These are phyloP conservation scores for Lavandula angustifolia DNA, from an alignment of 257 asterid genomes.

Conservation along the genomic window DNA sequence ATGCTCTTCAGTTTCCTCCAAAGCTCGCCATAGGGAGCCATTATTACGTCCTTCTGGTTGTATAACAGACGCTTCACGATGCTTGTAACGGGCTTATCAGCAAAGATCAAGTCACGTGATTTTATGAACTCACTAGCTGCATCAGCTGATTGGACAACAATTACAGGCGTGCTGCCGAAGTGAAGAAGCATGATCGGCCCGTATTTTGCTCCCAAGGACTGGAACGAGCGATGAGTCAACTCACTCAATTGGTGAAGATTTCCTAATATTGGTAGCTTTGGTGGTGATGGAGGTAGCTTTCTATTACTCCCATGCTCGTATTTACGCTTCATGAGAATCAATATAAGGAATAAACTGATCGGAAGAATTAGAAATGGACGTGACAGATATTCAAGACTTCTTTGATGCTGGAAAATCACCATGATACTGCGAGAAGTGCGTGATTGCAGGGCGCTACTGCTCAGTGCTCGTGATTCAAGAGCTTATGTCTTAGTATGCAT, in stretches of 20 bases:
- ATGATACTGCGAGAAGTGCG: too few species aligned
- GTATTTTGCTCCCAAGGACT: conserved; percentile 38
- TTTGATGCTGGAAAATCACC: too few species aligned
- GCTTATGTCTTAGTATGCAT: too few species aligned
- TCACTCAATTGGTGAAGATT: conserved; percentile 19
- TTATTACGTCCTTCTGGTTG: conserved; percentile 31
- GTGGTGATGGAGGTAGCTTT: not conserved
- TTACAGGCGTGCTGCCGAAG: conserved; percentile 45
- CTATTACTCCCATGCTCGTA: not conserved
- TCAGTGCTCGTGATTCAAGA: too few species aligned
- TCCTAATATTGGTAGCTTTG: conserved; percentile 11
- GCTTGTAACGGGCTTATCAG: conserved; percentile 35
- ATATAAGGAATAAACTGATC: not conserved
- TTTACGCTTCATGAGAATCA: not conserved
- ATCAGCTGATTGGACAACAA: conserved; percentile 47
- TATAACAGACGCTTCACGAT: conserved; percentile 30
- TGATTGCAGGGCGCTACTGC: too few species aligned
- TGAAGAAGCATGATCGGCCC: conserved; percentile 62
- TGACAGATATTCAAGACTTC: not conserved
- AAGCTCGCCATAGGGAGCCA: conserved; percentile 49
- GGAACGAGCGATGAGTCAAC: conserved; percentile 42
- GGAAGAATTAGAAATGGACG: conserved; percentile 2
- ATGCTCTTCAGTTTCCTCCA: too few species aligned
- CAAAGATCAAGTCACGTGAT: conserved; percentile 43
- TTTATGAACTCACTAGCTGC: conserved; percentile 54